Evolutionary conservation across 2,329 filamentous ascomycete genomes (phyloP).

Genomic region (Helotiales sp.): DNA sequence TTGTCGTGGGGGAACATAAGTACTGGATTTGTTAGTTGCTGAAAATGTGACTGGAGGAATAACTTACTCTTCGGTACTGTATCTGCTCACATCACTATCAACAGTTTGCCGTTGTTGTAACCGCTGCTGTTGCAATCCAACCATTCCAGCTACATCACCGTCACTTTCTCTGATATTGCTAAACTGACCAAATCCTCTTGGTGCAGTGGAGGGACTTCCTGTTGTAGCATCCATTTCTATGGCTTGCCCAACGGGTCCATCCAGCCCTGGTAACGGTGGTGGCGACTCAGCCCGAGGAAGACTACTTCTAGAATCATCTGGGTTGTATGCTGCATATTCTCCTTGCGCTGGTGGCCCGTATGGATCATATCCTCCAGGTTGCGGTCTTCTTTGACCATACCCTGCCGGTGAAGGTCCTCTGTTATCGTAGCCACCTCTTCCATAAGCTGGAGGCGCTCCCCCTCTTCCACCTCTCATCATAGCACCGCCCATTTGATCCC

Average conservation of each 20-base stretch:
- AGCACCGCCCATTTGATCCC: conserved; percentile 40
- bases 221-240: conserved; percentile 81
- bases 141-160: conserved; percentile 74
- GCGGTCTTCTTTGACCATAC: conserved; percentile 34
- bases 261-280: conserved; percentile 59
- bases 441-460: conserved; percentile 49
- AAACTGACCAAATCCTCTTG: conserved; percentile 52
- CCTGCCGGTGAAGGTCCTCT: conserved; percentile 23
- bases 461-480: conserved; percentile 51
- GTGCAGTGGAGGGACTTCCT: conserved; percentile 53
- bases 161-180: conserved; percentile 65
- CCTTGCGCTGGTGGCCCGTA: conserved; percentile 27
- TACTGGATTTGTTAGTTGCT: conserved; percentile 34
- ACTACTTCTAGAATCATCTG: conserved; percentile 39
- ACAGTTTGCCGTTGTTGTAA: conserved; percentile 53
- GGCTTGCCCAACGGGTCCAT: conserved; percentile 61
- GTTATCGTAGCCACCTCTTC: conserved; percentile 32
- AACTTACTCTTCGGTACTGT: conserved; percentile 75
- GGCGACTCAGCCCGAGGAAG: conserved; percentile 68
- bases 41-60: neutral
- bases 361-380: conserved; percentile 26
- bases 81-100: conserved; percentile 72
- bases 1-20: conserved; percentile 60
- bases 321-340: conserved; percentile 39
- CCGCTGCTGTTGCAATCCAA: conserved; percentile 68